Evolutionary conservation across 495 filamentous ascomycete species (phyloP), one percentile per base, ranked within the genome.

Genomic region (Xylaria cubensis): DNA sequence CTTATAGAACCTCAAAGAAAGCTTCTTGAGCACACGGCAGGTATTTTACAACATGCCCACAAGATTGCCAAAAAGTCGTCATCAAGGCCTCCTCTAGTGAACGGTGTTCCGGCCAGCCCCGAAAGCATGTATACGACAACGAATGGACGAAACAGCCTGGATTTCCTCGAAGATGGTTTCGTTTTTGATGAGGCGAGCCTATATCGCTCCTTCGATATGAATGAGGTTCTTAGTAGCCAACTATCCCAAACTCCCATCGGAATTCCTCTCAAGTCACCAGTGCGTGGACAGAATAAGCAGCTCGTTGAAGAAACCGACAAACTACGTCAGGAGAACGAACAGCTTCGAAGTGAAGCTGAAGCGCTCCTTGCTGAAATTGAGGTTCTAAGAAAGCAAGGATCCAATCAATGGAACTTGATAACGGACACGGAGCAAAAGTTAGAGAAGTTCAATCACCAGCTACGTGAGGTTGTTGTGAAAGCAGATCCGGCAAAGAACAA

Each of bases 21-120:
- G 55, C 80, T 98, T 68, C 80, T 98, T n/a, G 89, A 94, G 77
- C 96, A 99, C 80, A 97, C 94, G 0, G 94, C 96, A 39, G 96
- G 92, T 46, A 92, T 98, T 39, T 81, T 98, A 74, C 93, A 97
- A 76, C 87, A 96, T 85, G 94, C 93, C 19, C 94, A 98, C 77
- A 90, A 91, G 73, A 87, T 88, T 10, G 34, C 72, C 50, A 75
- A 70, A 26, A 78, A 76, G 61, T 13, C 69, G 17, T 74, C 82
- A 29, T 81, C 85, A 19, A 86, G 82, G 67, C 82, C 82, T n/a
- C 78, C 78, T n/a, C 76, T 84, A 63, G 72, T 81, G 21, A 85
- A 84, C 48, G 86, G 84, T 7, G 86, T 90, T 69, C 91, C 89
- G 0, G 88, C 88, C 55, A 92, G 88, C 71, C 89, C 90, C n/a